Evolutionary conservation across 305 asterid genomes (phyloP), one percentile per base, ranked within the genome.

Genomic region (Stenogyne calaminthoides): DNA sequence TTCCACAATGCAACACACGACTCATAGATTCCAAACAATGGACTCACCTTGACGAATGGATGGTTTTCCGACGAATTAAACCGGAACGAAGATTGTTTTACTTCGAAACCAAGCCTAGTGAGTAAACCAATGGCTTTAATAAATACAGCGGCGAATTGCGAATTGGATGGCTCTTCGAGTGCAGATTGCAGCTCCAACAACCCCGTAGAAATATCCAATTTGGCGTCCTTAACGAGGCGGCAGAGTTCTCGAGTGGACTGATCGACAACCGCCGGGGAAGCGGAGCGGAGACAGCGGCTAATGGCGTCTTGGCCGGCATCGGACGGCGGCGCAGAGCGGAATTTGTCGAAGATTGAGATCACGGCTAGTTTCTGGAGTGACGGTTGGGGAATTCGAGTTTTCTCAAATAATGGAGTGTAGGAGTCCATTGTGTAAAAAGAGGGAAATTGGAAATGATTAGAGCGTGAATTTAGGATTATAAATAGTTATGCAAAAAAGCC

Each of bases 151-250:
- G 82, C 72, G 55, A 88, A 80, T 39, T 85, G 85, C 29, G 87
- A 72, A 80, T 69, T 85, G 56, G 89, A 64, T 0, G 82, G 68
- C 20, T 78, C 93, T 78, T 95, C 99, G 32, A 95, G 96, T 57
- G 96, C 92, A 10, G 98, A 88, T 80, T 90, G 99, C 55, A 95
- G 89, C 82, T 95, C 98, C 84, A 90, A 62, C 42, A 95, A 79
- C n/a, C 85, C 99, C 32, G 82, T 78, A 40, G 89, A 72, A 1
- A 88, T 59, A 49, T 95, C 96, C 83, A 90, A 77, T 81, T 82
- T 88, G 8, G 88, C 80, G 80, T 92, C 98, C 84, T 80, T 86
- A 66, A 90, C 97, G 81, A 95, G 94, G 76, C 89, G 88, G 81
- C 98, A 92, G 62, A 92, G 77, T 63, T 92, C 98, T 29, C 95